Evolutionary conservation across 768 basidiomycete genomes (phyloP).

Genomic region (Macrolepiota albuminosa): DNA sequence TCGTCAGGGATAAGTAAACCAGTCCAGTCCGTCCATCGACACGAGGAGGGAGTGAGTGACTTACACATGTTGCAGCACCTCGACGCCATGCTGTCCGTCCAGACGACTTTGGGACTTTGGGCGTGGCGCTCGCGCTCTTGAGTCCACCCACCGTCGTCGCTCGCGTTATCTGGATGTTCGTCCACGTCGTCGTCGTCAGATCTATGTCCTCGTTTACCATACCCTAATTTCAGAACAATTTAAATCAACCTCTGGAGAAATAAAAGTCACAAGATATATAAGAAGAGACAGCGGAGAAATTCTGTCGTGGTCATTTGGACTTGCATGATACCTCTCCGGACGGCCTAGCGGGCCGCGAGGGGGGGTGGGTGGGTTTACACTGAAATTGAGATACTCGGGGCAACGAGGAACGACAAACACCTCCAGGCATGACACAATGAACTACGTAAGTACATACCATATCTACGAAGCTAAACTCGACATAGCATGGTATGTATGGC

Average conservation of each 20-base stretch:
- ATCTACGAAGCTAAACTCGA: no score
- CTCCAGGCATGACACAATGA: no score
- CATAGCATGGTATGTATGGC: no score
- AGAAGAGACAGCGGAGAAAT: background rate
- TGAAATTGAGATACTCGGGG: no score
- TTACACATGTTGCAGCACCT: constrained; percentile 26
- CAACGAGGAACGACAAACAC: no score
- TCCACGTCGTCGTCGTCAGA: constrained; percentile 26
- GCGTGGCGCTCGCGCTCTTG: constrained; percentile 30
- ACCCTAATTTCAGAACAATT: background rate
- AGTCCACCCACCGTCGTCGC: constrained; percentile 27
- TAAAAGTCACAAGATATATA: background rate
- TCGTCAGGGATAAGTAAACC: no score
- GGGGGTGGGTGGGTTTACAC: no score
- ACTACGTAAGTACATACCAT: no score
- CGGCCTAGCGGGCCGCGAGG: no score
- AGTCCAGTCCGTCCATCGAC: no score
- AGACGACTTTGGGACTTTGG: constrained; percentile 27
- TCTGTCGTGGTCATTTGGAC: background rate
- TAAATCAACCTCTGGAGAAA: background rate
- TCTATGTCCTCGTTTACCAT: constrained; percentile 7
- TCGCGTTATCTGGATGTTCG: constrained; percentile 25
- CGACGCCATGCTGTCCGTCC: constrained; percentile 24
- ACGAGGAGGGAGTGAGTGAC: background rate
- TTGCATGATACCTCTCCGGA: no score